These are phyloP conservation scores for Achaetomiella virescens DNA, from an alignment of 495 filamentous ascomycete genomes.

Conservation along the genomic window DNA sequence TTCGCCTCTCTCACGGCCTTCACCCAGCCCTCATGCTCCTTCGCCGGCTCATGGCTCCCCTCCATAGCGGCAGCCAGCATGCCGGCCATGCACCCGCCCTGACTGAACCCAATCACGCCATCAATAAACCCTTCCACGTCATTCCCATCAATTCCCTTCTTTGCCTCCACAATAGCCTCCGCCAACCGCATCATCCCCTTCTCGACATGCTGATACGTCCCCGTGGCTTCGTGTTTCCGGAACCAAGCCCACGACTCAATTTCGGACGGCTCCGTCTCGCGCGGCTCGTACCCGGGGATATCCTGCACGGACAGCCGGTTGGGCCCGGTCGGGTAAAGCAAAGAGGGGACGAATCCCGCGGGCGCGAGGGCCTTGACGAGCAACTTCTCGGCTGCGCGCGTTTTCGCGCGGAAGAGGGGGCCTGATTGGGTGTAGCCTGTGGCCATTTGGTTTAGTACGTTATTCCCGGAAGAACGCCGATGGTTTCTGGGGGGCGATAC, in stretches of 20 bases:
- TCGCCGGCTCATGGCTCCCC: constrained; percentile 34
- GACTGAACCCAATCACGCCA: constrained; percentile 70
- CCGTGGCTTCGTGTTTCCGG: constrained; percentile 54
- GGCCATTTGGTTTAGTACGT: neutral
- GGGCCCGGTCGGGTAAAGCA: constrained; percentile 59
- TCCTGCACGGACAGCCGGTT: constrained; percentile 56
- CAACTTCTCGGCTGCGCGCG: constrained; percentile 74
- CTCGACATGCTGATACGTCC: constrained; percentile 59
- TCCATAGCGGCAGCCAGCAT: constrained; percentile 65
- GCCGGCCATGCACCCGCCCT: constrained; percentile 59
- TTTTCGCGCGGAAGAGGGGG: constrained; percentile 79
- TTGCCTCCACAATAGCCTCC: constrained; percentile 36
- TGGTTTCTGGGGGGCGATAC: constrained; percentile 27
- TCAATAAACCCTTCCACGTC: constrained; percentile 41
- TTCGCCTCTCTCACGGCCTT: constrained; percentile 38
- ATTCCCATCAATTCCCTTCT: constrained; percentile 42
- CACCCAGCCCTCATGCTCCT: constrained; percentile 30
- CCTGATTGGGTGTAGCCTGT: constrained; percentile 88
- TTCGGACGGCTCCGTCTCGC: constrained; percentile 27
- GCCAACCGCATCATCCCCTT: constrained; percentile 57
- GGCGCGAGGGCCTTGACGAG: constrained; percentile 65
- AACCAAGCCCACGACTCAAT: constrained; percentile 81
- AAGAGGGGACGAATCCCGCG: constrained; percentile 47
- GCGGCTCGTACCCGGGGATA: constrained; percentile 58
- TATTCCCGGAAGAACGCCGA: neutral